Percentiles rank a stretch among this genome's conserved stretches.
Conservation (phyloP, 495 filamentous ascomycete species). For the Talaromyces ruber region DNA sequence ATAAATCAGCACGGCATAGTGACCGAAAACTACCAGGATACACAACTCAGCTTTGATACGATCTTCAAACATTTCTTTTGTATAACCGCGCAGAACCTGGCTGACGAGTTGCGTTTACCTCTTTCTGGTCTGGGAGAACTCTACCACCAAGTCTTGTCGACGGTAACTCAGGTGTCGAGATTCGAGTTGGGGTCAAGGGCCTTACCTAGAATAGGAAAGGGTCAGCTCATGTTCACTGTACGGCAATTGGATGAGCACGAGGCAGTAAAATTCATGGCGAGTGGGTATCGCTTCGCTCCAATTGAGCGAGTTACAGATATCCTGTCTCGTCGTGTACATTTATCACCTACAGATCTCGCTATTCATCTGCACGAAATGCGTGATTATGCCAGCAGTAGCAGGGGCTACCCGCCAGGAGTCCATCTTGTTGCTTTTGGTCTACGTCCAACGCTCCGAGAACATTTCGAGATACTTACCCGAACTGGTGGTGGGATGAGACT, state of each 20-base stretch:
- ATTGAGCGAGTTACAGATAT: conserved; percentile 58
- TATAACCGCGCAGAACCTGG: conserved; percentile 65
- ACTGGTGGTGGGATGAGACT: conserved; percentile 56
- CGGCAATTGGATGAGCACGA: conserved; percentile 54
- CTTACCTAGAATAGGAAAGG: conserved; percentile 42
- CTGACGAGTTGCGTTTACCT: conserved; percentile 51
- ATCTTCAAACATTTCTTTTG: conserved; percentile 87
- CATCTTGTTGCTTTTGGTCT: conserved; percentile 71
- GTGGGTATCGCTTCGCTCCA: conserved; percentile 70
- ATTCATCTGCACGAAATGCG: conserved; percentile 53
- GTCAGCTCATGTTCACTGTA: conserved; percentile 76
- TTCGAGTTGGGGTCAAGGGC: conserved; percentile 7
- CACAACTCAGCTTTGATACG: conserved; percentile 54
- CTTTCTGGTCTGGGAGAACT: conserved; percentile 62
- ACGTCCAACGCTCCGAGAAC: conserved; percentile 54
- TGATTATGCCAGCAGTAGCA: conserved; percentile 41
- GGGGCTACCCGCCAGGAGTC: conserved; percentile 54
- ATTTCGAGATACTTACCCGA: conserved; percentile 68
- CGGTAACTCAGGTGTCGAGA: conserved; percentile 37
- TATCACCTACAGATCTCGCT: conserved; percentile 45
- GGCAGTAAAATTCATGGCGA: conserved; percentile 51
- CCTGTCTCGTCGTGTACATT: conserved; percentile 64
- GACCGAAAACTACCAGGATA: conserved; percentile 29
- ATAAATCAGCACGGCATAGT: conserved; percentile 27
- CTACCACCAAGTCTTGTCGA: conserved; percentile 69